Conservation (phyloP, 1,139 yeast genomes). For the Protomyces macrosporus region DNA sequence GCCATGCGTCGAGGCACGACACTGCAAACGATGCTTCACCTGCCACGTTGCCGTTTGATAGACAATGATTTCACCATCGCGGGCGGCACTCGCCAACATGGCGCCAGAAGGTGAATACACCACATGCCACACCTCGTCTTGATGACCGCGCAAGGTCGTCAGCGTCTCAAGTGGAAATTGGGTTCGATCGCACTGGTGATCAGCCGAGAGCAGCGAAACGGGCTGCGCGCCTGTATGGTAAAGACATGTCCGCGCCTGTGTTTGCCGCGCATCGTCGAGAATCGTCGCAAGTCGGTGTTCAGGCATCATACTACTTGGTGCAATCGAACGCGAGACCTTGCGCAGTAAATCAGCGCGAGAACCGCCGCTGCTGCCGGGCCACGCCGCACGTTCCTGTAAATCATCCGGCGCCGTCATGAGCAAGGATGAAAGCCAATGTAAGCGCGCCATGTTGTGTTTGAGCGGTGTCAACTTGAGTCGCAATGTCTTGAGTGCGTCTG, state of each 20-base stretch:
- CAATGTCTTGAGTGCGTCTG: conserved; percentile 45
- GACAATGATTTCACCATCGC: conserved; percentile 59
- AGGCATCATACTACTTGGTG: conserved; percentile 53
- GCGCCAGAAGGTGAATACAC: conserved; percentile 74
- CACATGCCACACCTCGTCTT: conserved; percentile 79
- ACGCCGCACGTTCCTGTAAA: conserved; percentile 38
- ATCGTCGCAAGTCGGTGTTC: conserved; percentile 49
- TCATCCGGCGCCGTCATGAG: conserved; percentile 40
- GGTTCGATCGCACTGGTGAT: conserved; percentile 37
- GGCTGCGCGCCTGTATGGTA: conserved; percentile 35
- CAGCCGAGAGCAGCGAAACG: conserved; percentile 37
- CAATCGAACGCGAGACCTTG: conserved; percentile 43
- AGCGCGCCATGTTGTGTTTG: conserved; percentile 30
- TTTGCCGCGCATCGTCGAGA: conserved; percentile 49
- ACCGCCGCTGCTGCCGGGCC: conserved; percentile 42
- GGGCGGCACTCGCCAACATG: conserved; percentile 69
- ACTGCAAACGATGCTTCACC: conserved; percentile 40
- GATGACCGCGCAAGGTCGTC: conserved; percentile 49
- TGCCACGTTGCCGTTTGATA: conserved; percentile 53
- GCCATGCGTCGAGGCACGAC: conserved; percentile 36
- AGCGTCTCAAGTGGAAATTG: conserved; percentile 49
- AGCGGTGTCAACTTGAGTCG: conserved; percentile 42
- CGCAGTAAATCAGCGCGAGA: conserved; percentile 46
- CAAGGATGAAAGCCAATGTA: conserved; percentile 37
- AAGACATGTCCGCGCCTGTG: conserved; percentile 46